These are phyloP conservation scores for Ascochyta rabiei DNA, from an alignment of 2,329 filamentous ascomycete species.

Conservation along the genomic window DNA sequence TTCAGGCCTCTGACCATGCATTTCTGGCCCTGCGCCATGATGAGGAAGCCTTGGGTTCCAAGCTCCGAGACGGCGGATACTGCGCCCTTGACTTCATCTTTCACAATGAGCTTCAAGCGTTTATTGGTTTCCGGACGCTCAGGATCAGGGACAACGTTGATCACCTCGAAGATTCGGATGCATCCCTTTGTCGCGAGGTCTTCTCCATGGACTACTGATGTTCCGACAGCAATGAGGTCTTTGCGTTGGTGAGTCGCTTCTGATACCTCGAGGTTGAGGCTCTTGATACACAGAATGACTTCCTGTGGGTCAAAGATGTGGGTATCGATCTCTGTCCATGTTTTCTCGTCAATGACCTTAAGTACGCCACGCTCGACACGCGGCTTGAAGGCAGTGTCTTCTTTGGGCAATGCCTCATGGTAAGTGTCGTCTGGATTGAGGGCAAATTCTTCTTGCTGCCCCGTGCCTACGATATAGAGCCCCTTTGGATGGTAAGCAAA, in stretches of 20 bases:
- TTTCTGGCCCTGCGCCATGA: slow-evolving; percentile 93
- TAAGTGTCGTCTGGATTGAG: slow-evolving; percentile 86
- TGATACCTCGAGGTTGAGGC: slow-evolving; percentile 84
- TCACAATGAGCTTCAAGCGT: slow-evolving; percentile 82
- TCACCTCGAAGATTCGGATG: slow-evolving; percentile 90
- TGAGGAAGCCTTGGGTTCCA: slow-evolving; percentile 84
- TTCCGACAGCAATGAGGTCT: slow-evolving; percentile 83
- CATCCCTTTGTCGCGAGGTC: slow-evolving; percentile 85
- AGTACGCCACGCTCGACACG: slow-evolving; percentile 73
- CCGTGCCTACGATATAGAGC: slow-evolving; percentile 79
- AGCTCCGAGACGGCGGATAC: slow-evolving; percentile 86
- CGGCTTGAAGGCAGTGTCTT: slow-evolving; percentile 65
- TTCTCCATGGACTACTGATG: slow-evolving; percentile 84
- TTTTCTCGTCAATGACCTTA: slow-evolving; percentile 78
- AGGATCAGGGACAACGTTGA: slow-evolving; percentile 88
- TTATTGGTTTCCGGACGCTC: slow-evolving; percentile 83
- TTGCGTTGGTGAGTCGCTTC: slow-evolving; percentile 88
- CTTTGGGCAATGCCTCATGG: slow-evolving; percentile 78
- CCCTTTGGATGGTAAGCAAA: slow-evolving; percentile 79
- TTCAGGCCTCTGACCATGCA: slow-evolving; percentile 96
- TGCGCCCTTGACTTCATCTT: slow-evolving; percentile 90
- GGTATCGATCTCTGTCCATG: slow-evolving; percentile 79
- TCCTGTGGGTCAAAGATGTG: slow-evolving; percentile 76
- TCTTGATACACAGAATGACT: slow-evolving; percentile 79
- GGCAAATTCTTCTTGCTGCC: slow-evolving; percentile 67